Evolutionary conservation across 768 basidiomycete genomes (phyloP), one percentile per base, ranked within the genome.

Genomic region (Amanita jacksonii): DNA sequence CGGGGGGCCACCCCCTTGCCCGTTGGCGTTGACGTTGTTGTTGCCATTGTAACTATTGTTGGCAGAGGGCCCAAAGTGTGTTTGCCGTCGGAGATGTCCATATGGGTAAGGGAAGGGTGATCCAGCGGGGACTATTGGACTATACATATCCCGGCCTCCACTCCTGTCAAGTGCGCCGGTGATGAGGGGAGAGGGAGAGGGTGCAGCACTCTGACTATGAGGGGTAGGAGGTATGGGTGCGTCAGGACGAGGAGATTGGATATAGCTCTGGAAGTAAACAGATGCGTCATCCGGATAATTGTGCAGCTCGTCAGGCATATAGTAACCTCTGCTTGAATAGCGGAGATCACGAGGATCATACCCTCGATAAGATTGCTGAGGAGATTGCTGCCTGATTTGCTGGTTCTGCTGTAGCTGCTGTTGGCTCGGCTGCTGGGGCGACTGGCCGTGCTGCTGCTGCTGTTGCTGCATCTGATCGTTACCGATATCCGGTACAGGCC

Each of bases 101-200:
- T 79, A 89, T 0, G 84, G 84, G 57, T 77, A 84, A 0, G 85
- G 86, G 47, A 85, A 87, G 1, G 86, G 86, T 3, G 86, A 88
- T 7, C 85, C 84, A 4, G 66, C 73, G 4, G 73, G 74, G 7
- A 69, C 67, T 2, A 76, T 64, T 0, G 79, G 76, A 49, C 75
- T 79, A 51, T 65, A 64, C 24, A 64, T 54, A 4, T 63, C 59
- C 46, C 68, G 62, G 31, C 59, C 62, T 41, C 59, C 46, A 22
- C 59, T 60, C 1, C 30, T 22, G 10, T 65, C 67, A 37, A 73
- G 73, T 45, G 66, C 67, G 32, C 68, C 70, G 1, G 77, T 74
- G 16, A 81, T 57, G 19, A 79, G 62, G 0, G 85, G 84, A 1
- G 79, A 82, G 0, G 82, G 85, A 0, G 83, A 80, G 0, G 82